Base-by-base conservation (phyloP, 768 basidiomycete species). In the Nidularia pulvinata region DNA sequence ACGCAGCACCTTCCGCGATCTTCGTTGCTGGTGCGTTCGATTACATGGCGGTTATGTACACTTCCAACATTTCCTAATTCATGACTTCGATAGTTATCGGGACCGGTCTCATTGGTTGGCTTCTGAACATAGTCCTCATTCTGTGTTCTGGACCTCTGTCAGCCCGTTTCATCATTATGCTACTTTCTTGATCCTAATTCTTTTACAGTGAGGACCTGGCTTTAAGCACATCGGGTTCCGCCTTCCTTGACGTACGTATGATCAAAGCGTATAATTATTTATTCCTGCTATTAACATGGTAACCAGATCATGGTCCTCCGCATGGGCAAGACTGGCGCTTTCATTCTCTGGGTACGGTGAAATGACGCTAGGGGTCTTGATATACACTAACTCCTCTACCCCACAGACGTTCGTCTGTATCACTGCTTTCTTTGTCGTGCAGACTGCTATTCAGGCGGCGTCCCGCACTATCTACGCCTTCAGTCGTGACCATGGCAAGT, bases 71-170 rank as follows among this genome's bases (percentile, higher is more conserved):
- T 30, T 30, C 25, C 25, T 30, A 2, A 30, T 30, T 30, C 25
- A 30, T 4, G 25, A 30, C 25, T 35, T 42, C 19, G 42, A 10
- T 53, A 84, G 89, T 91, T 32, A 73, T 91, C 53, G 88, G 89
- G 4, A 90, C 88, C 4, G 88, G 88, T 51, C 69, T 88, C 45
- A 78, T 92, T 56, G 91, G 92, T 34, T 94, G 92, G 92, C 61
- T 95, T 7, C 78, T 94, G 55, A 96, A 95, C 69, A 89, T 96
- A 57, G 86, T 93, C 4, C 69, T 93, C 33, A 79, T 95, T n/a
- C 75, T 95, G 7, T 94, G 91, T 67, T 90, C 89, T 16, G 91
- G 91, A 6, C 82, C 84, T 51, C 71, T 90, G 85, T 86, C 56
- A 61, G 85, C 73, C 25, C 3, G 25, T 32, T 36, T 25, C 5